Evolutionary conservation across 148 eudicot genomes (phyloP).

Genomic region (Chenopodium quinoa): DNA sequence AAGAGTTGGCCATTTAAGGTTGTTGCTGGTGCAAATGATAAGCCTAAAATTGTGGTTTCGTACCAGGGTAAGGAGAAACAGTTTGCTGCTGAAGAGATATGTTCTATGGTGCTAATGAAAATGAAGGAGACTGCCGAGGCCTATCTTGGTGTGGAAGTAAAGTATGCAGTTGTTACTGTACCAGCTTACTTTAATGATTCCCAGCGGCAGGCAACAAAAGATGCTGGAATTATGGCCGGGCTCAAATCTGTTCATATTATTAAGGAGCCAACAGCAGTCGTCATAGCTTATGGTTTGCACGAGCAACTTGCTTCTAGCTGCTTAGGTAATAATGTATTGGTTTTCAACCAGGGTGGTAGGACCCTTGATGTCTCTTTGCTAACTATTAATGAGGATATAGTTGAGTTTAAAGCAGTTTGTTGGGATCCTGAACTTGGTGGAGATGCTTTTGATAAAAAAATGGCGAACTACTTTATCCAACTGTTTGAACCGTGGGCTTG

Average conservation of each 20-base stretch:
- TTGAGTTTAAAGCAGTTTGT: constrained; percentile 19
- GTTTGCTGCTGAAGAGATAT: constrained; percentile 31
- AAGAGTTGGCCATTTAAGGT: constrained; percentile 22
- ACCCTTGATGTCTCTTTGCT: constrained; percentile 26
- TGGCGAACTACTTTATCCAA: constrained; percentile 16
- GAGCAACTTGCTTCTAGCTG: background rate
- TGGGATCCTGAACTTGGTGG: constrained; percentile 28
- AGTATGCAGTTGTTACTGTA: constrained; percentile 28
- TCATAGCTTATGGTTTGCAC: constrained; percentile 23
- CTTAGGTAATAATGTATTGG: constrained; percentile 17
- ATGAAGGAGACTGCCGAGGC: constrained; percentile 25
- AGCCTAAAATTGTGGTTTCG: constrained; percentile 21
- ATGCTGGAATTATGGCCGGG: constrained; percentile 21
- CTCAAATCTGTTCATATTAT: constrained; percentile 13
- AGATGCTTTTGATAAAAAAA: constrained; percentile 19
- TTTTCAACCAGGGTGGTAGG: constrained; percentile 24
- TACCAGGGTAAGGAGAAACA: constrained; percentile 21
- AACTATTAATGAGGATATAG: background rate
- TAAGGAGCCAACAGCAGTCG: constrained; percentile 23
- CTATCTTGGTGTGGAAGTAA: constrained; percentile 16
- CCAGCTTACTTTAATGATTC: constrained; percentile 34
- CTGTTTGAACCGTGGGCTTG: constrained; percentile 5
- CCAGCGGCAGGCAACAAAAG: constrained; percentile 26
- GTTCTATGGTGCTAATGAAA: constrained; percentile 30
- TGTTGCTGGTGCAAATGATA: constrained; percentile 5